These are phyloP conservation scores for Sanguinoderma infundibulare DNA, from an alignment of 1,284 basidiomycete genomes.

Conservation along the genomic window DNA sequence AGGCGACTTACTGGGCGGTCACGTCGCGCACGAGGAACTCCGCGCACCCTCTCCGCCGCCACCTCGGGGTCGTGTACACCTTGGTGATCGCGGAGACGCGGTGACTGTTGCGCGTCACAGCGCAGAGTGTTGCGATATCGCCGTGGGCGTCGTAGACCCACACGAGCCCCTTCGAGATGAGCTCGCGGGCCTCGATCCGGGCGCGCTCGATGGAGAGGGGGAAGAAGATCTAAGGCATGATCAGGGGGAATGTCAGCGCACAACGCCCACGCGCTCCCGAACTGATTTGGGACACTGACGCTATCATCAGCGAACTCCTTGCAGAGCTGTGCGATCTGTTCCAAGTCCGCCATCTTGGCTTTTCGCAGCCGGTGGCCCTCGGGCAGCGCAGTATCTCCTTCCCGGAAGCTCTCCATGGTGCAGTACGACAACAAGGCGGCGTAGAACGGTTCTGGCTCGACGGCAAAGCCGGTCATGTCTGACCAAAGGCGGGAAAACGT, in stretches of 20 bases:
- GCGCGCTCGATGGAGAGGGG: conserved; percentile 42
- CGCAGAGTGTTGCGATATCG: conserved; percentile 50
- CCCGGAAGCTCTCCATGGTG: conserved; percentile 39
- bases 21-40: conserved; percentile 50
- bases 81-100: conserved; percentile 53
- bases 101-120: conserved; percentile 49
- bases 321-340: conserved; percentile 45
- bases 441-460: conserved; percentile 47
- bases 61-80: conserved; percentile 49
- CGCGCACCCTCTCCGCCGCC: conserved; percentile 49
- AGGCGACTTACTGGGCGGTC: conserved; percentile 40
- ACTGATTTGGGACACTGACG: conserved; percentile 33
- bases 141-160: conserved; percentile 51
- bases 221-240: conserved; percentile 38
- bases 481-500: conserved; percentile 45
- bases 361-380: conserved; percentile 37
- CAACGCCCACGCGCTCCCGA: not conserved
- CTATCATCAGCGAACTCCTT: conserved; percentile 53
- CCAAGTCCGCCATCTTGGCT: conserved; percentile 40
- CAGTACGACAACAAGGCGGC: conserved; percentile 47
- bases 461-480: conserved; percentile 37
- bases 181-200: conserved; percentile 44
- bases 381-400: conserved; percentile 29
- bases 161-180: conserved; percentile 46
- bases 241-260: conserved; percentile 9